Evolutionary conservation across 106 monocot species (phyloP), one percentile per base, ranked within the genome.

Genomic region (Platanthera zijinensis): DNA sequence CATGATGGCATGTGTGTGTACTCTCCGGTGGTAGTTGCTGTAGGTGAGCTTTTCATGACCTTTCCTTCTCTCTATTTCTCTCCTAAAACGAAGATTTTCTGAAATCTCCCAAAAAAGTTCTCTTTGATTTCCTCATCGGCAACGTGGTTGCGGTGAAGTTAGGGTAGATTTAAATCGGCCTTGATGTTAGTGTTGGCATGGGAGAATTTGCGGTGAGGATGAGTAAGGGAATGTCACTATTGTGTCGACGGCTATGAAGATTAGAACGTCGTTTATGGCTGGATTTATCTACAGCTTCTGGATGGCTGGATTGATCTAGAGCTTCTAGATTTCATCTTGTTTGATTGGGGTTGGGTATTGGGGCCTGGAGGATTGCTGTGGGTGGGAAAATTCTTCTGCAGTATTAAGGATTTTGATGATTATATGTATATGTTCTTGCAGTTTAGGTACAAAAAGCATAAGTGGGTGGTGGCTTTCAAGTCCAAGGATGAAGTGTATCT

Each of bases 151-250:
- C 39, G 39, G 39, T 39, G 2, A 39, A 39, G 39, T 39, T 3
- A 39, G 39, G 90, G 56, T 88, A 90, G 83, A 86, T 88, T 19
- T 71, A 90, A 73, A 88, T 95, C 50, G 95, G 95, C 5, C 74
- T 95, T 9, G 95, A 95, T 69, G 75, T 90, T 5, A 92, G 92
- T 30, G 78, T 92, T 18, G 86, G 87, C 8, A 92, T 88, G 0
- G 95, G 95, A 25, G 90, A 83, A 45, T 95, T 95, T 62, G 95
- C 92, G 5, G 92, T 92, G 14, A 81, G 95, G 72, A 95, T 95
- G 95, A 82, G 86, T 72, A 92, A 95, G 69, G 72, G 15, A 86
- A 88, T 66, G 95, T 95, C 48, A 95, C 92, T 18, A 62, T 95
- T 5, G 74, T 92, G 17, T 90, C 95, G 5, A 86, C 92, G 13